phyloP scores from a whole-genome alignment of 2,329 filamentous ascomycete genomes.

The Colletotrichum chlorophyti region DNA sequence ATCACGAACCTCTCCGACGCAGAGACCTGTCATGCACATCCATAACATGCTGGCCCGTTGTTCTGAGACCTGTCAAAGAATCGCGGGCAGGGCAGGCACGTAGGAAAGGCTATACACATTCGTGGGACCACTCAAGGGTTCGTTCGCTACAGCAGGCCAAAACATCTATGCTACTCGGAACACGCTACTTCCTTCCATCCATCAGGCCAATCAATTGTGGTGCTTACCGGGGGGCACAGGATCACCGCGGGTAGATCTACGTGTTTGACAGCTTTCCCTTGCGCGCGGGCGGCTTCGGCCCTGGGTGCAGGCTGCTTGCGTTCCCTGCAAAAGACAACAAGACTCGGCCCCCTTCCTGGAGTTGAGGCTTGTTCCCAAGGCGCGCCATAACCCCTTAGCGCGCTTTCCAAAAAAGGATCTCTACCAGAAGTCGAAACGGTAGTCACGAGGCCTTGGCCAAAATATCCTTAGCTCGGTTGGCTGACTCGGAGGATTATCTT shows the following conservation, averaged over 20 bases:
- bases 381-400: constrained; percentile 2
- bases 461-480: constrained; percentile 5
- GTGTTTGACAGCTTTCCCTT: constrained; percentile 28
- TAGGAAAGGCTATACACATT: no score
- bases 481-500: constrained; percentile 13
- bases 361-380: constrained; percentile 22
- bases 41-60: constrained; percentile 21
- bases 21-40: constrained; percentile 25
- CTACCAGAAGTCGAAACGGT: constrained; percentile 27
- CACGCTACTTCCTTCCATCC: constrained; percentile 27
- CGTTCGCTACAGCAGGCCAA: constrained; percentile 27
- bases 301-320: constrained; percentile 12
- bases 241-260: constrained; percentile 28
- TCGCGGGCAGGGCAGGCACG: constrained; percentile 6
- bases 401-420: constrained; percentile 16
- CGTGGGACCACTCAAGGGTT: constrained; percentile 24
- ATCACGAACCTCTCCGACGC: constrained; percentile 22
- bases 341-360: constrained; percentile 21
- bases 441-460: constrained; percentile 8
- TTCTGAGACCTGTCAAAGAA: constrained; percentile 29
- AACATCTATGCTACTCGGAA: constrained; percentile 30
- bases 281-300: constrained; percentile 25
- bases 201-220: constrained; percentile 23
- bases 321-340: constrained; percentile 9
- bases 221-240: constrained; percentile 18